Conservation (phyloP, 2,329 filamentous ascomycete species). For the Lachnellula arida region DNA sequence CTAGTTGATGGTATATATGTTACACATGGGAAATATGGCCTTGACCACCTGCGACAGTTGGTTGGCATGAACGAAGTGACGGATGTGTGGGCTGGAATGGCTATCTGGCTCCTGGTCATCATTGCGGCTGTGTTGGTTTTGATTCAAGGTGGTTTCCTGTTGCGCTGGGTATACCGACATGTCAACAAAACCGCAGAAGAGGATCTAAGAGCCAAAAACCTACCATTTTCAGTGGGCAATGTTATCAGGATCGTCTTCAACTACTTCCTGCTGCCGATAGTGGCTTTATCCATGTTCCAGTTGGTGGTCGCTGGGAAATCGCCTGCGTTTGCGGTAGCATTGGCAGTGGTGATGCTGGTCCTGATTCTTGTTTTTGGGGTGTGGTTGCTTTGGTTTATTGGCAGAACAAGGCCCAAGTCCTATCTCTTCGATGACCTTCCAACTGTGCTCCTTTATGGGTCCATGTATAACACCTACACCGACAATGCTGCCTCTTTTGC, state of each 20-base stretch:
- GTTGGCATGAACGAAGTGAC: slow-evolving; percentile 70
- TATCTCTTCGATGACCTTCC: slow-evolving; percentile 90
- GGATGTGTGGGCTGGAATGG: slow-evolving; percentile 93
- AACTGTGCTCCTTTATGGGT: slow-evolving; percentile 84
- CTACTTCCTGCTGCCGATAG: slow-evolving; percentile 83
- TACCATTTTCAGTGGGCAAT: slow-evolving; percentile 79
- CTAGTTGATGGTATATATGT: slow-evolving; percentile 84
- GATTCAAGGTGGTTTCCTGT: slow-evolving; percentile 70
- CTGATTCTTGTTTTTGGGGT: slow-evolving; percentile 66
- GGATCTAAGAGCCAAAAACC: slow-evolving; percentile 84
- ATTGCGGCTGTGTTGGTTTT: slow-evolving; percentile 62
- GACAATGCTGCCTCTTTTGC: slow-evolving; percentile 90
- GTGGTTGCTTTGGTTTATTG: slow-evolving; percentile 79
- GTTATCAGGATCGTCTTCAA: slow-evolving; percentile 84
- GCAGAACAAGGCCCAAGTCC: slow-evolving; percentile 73
- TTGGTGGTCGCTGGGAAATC: slow-evolving; percentile 70
- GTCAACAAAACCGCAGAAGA: slow-evolving; percentile 72
- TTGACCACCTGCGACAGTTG: slow-evolving; percentile 74
- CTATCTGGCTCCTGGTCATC: slow-evolving; percentile 81
- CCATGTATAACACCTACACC: slow-evolving; percentile 95
- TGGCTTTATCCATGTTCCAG: slow-evolving; percentile 86
- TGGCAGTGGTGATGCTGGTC: slow-evolving; percentile 71
- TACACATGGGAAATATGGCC: slow-evolving; percentile 70
- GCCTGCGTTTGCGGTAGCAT: slow-evolving; percentile 63
- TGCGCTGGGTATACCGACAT: slow-evolving; percentile 70